A percentile compares a stretch with the other conserved stretches of the same genome.
phyloP scores from a whole-genome alignment of 2,329 filamentous ascomycete genomes.

The Aspergillus hiratsukae region DNA sequence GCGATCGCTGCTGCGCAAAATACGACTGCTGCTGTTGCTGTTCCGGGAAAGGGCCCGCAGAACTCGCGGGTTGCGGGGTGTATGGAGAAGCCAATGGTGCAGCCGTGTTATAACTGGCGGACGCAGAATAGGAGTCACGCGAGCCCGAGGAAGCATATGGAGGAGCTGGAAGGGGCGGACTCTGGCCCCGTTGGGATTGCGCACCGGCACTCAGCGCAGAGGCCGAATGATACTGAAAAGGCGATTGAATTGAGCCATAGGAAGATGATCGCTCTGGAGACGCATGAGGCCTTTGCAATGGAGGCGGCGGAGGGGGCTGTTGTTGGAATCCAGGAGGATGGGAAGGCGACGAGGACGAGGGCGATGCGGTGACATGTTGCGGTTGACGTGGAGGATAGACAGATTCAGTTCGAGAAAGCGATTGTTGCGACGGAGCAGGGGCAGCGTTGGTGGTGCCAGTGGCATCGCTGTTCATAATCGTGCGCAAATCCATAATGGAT shows the following conservation, averaged over 20 bases:
- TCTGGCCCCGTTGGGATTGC: slow-evolving; percentile 30
- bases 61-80: slow-evolving; percentile 33
- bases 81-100: slow-evolving; percentile 35
- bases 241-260: slow-evolving; percentile 36
- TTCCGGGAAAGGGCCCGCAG: slow-evolving; percentile 12
- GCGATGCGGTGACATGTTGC: slow-evolving; percentile 12
- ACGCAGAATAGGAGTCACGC: slow-evolving; percentile 33
- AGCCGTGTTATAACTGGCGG: slow-evolving; percentile 24
- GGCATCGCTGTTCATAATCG: slow-evolving; percentile 48
- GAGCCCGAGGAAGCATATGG: slow-evolving; percentile 27
- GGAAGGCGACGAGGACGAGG: slow-evolving; percentile 19
- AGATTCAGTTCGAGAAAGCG: slow-evolving; percentile 26
- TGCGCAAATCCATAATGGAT: slow-evolving; percentile 48
- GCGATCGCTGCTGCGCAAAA: slow-evolving; percentile 34
- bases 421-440: slow-evolving; percentile 21
- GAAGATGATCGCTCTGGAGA: slow-evolving; percentile 41
- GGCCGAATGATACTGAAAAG: slow-evolving; percentile 37
- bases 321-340: slow-evolving; percentile 30
- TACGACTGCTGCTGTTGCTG: slow-evolving; percentile 34
- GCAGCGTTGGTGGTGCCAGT: slow-evolving; percentile 28
- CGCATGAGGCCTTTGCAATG: slow-evolving; percentile 40
- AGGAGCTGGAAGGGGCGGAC: slow-evolving; percentile 26
- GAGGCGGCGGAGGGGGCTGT: slow-evolving; percentile 35
- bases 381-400: slow-evolving; percentile 23
- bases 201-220: slow-evolving; percentile 27